phyloP scores from a whole-genome alignment of 805 yeast genomes.

The Myxozyma neotropica region DNA sequence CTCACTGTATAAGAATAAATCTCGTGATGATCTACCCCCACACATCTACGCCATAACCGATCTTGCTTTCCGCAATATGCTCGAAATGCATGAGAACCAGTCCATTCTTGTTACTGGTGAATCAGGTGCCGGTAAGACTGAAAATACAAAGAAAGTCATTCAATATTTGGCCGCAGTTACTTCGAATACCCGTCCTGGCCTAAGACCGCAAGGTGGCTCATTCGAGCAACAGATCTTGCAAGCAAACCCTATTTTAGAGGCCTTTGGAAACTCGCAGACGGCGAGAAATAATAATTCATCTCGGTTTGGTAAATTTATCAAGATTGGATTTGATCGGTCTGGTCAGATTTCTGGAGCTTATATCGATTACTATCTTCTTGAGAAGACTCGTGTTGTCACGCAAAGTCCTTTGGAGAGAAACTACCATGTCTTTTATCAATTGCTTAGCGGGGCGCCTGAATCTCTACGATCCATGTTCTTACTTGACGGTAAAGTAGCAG shows the following conservation, averaged over 20 bases:
- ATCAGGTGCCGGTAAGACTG: slow-evolving; percentile 98
- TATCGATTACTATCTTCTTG: slow-evolving; percentile 91
- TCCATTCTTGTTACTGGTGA: slow-evolving; percentile 97
- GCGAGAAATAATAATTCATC: slow-evolving; percentile 92
- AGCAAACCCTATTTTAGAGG: slow-evolving; percentile 93
- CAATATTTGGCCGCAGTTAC: slow-evolving; percentile 81
- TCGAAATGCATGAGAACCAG: slow-evolving; percentile 73
- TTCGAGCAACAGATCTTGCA: slow-evolving; percentile 86
- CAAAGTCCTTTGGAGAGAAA: slow-evolving; percentile 81
- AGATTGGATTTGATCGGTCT: slow-evolving; percentile 67
- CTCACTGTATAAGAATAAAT: slow-evolving; percentile 55
- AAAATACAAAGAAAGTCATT: slow-evolving; percentile 90
- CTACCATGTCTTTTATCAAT: slow-evolving; percentile 90
- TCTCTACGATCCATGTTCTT: slow-evolving; percentile 42
- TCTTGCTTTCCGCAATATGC: slow-evolving; percentile 75
- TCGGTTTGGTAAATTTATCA: slow-evolving; percentile 93
- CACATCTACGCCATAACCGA: slow-evolving; percentile 92
- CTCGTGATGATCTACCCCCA: slow-evolving; percentile 59
- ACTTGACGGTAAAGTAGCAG: slow-evolving; percentile 49
- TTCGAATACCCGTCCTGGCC: slow-evolving; percentile 9
- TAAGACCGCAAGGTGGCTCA: slow-evolving; percentile 3
- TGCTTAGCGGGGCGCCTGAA: slow-evolving; percentile 64
- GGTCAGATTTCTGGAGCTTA: slow-evolving; percentile 83
- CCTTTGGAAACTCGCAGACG: slow-evolving; percentile 97
- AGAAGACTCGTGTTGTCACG: slow-evolving; percentile 85